Evolutionary conservation across 1,284 basidiomycete genomes (phyloP).

Genomic region (Phenoliferia sp.): DNA sequence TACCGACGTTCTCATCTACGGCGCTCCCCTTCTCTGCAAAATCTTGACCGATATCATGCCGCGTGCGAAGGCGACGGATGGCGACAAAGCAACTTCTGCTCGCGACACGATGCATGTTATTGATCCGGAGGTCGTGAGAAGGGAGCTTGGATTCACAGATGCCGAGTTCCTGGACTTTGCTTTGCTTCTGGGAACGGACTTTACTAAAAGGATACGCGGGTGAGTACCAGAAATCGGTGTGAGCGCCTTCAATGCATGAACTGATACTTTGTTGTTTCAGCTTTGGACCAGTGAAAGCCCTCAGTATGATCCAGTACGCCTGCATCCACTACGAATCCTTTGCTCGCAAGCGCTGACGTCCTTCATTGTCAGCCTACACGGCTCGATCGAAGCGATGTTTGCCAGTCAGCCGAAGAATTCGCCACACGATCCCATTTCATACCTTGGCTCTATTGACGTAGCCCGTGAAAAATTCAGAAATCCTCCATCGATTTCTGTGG

Average conservation of each 20-base stretch:
- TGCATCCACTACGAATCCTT: background rate
- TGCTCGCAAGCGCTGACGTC: background rate
- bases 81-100: no score
- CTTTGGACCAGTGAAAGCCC: background rate
- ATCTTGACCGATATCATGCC: background rate
- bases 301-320: background rate
- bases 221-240: constrained; percentile 3
- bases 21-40: constrained; percentile 19
- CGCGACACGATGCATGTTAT: constrained; percentile 16
- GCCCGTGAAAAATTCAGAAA: background rate
- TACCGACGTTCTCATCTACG: constrained; percentile 27
- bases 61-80: background rate
- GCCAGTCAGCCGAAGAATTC: background rate
- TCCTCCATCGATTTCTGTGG: background rate
- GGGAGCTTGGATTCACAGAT: constrained; percentile 54
- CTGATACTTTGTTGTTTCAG: background rate
- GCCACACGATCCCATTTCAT: background rate
- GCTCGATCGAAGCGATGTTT: background rate
- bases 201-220: constrained; percentile 62
- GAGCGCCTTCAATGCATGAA: background rate
- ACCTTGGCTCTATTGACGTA: background rate
- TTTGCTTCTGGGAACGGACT: constrained; percentile 81
- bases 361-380: background rate
- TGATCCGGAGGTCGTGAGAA: constrained; percentile 50
- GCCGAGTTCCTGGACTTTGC: constrained; percentile 70